These are phyloP conservation scores for Gymnopilus dilepis DNA, from an alignment of 768 basidiomycete genomes.

Conservation along the genomic window DNA sequence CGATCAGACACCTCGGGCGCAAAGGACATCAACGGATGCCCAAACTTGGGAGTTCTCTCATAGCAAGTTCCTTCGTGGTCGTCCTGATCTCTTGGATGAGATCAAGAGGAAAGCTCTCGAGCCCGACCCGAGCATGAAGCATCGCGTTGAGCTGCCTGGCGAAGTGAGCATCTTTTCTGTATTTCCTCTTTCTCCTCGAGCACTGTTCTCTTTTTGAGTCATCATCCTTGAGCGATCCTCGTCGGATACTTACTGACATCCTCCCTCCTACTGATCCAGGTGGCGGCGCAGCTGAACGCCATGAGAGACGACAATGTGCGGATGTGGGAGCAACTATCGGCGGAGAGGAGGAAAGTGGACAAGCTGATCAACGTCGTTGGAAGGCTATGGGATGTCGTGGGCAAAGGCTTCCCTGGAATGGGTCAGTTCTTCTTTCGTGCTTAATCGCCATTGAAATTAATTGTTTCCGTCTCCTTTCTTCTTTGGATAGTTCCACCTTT, in stretches of 20 bases:
- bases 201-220: no score
- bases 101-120: slow-evolving; percentile 88
- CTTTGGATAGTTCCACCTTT: slow-evolving; percentile 46
- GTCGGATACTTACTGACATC: slow-evolving; percentile 27
- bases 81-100: slow-evolving; percentile 81
- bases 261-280: slow-evolving; percentile 37
- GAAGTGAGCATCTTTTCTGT: slow-evolving; percentile 54
- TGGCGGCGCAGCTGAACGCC: slow-evolving; percentile 64
- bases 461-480: background rate
- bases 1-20: slow-evolving; percentile 76
- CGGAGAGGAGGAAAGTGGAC: slow-evolving; percentile 66
- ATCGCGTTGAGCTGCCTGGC: slow-evolving; percentile 80
- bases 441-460: background rate
- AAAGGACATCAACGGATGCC: slow-evolving; percentile 78
- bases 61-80: slow-evolving; percentile 81
- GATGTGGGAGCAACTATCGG: slow-evolving; percentile 58
- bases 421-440: slow-evolving; percentile 41
- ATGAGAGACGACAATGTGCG: slow-evolving; percentile 77
- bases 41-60: slow-evolving; percentile 93
- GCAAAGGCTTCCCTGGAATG: slow-evolving; percentile 58
- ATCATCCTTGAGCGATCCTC: no score
- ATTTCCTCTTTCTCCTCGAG: background rate
- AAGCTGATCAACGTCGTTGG: slow-evolving; percentile 63
- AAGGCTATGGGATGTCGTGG: slow-evolving; percentile 65
- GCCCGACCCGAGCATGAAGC: slow-evolving; percentile 72